These are phyloP conservation scores for Lentinula detonsa DNA, from an alignment of 768 basidiomycete species.

Conservation along the genomic window DNA sequence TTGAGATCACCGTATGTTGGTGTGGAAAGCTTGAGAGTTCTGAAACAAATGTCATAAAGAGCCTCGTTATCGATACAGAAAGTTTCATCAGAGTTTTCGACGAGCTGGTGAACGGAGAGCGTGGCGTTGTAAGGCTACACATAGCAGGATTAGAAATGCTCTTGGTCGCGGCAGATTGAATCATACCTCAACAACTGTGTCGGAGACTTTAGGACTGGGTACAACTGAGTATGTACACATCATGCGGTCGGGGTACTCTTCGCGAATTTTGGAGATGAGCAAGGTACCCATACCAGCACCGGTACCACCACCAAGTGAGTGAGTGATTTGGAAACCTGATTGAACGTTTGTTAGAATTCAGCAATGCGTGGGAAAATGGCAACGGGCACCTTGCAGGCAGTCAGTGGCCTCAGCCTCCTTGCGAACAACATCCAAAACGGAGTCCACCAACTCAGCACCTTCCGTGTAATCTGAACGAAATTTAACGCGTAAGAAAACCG, in stretches of 20 bases:
- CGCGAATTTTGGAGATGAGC: slow-evolving; percentile 97
- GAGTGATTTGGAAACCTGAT: slow-evolving; percentile 95
- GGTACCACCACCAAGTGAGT: slow-evolving; percentile 98
- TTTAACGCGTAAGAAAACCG: slow-evolving; percentile 9
- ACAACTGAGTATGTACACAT: slow-evolving; percentile 99
- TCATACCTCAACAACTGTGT: slow-evolving; percentile 91
- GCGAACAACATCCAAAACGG: slow-evolving; percentile 95
- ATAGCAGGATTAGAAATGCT: not conserved
- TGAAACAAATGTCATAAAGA: slow-evolving; percentile 98
- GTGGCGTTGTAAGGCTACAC: slow-evolving; percentile 94
- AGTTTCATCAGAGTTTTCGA: slow-evolving; percentile 99
- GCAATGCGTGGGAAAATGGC: not conserved
- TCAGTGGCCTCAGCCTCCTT: slow-evolving; percentile 98
- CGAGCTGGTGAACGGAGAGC: slow-evolving; percentile 96
- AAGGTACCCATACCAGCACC: slow-evolving; percentile 99
- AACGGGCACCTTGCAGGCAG: slow-evolving; percentile 86
- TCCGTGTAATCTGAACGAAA: slow-evolving; percentile 70
- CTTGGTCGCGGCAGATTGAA: not conserved
- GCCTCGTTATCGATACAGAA: slow-evolving; percentile 99
- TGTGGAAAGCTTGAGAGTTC: slow-evolving; percentile 91
- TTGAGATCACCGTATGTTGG: slow-evolving; percentile 98
- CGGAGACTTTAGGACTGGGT: slow-evolving; percentile 94
- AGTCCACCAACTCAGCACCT: slow-evolving; percentile 98
- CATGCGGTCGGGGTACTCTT: slow-evolving; percentile 99
- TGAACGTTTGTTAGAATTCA: slow-evolving; percentile 6